Base-by-base conservation (phyloP, 73 alveolate species). In the Paramecium pentaurelia region DNA sequence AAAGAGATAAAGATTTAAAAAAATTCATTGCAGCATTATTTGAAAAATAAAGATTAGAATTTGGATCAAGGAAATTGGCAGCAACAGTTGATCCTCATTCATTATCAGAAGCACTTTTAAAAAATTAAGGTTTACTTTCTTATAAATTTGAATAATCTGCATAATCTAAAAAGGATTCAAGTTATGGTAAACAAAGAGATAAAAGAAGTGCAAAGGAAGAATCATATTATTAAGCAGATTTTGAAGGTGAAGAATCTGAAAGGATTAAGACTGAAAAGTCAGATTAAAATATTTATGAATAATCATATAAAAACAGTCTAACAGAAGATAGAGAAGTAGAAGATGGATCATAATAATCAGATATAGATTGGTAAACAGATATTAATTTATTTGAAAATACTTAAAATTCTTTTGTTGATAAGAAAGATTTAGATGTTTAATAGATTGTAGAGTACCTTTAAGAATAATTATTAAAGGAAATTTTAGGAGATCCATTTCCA, bases 51-150 rank as follows among this genome's bases (percentile, higher is more conserved):
- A 32, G 34, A 36, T 37, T 34, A 4, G 87, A 73, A 37, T 73
- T 73, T n/a, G 87, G 87, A 73, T 30, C 54, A 22, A 32, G 60
- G 16, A 37, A 73, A 73, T n/a, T 34, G 37, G 87, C 60, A 73
- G 87, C 87, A 2, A 73, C 87, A 37, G 58, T 73, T 16, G 87
- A 73, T 73, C 87, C 87, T 30, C 20, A 73, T 73, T 73, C 87
- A 10, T n/a, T 73, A 16, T 37, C 58, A 3, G 87, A 73, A 37
- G 87, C 60, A 37, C 47, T 73, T 12, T 11, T 40, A 20, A 73
- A 73, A 28, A 73, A 40, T 40, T n/a, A 34, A 37, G 87, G 60
- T 8, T 18, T 37, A 37, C 20, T 73, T 20, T 73, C 87, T 6
- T 73, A 73, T 37, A 73, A 38, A 37, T 73, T 73, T 38, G 87